Conservation (phyloP, 768 basidiomycete genomes). For the Tremella fuciformis region DNA sequence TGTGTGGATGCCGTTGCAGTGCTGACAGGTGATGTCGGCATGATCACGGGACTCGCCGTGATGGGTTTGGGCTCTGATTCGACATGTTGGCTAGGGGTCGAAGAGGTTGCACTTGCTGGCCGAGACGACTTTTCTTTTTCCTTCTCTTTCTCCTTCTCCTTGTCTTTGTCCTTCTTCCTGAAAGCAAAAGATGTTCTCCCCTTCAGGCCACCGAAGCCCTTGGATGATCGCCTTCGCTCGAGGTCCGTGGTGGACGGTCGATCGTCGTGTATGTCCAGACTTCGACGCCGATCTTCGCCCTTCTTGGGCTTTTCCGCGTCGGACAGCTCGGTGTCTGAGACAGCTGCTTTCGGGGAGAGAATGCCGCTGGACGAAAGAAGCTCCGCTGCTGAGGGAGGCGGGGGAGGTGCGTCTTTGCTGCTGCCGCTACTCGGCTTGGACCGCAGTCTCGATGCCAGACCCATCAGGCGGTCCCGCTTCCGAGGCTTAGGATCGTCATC, state of each 20-base stretch:
- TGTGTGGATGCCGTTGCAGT: no score
- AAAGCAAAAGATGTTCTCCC: slow-evolving; percentile 40
- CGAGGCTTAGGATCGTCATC: slow-evolving; percentile 68
- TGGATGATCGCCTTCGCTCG: slow-evolving; percentile 20
- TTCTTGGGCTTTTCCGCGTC: slow-evolving; percentile 13
- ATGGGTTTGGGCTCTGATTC: not conserved
- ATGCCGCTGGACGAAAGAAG: not conserved
- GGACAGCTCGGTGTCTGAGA: slow-evolving; percentile 36
- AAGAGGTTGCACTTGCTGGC: slow-evolving; percentile 7
- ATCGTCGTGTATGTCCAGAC: slow-evolving; percentile 9
- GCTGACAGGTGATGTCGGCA: not conserved
- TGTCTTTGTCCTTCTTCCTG: slow-evolving; percentile 26
- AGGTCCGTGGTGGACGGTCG: not conserved
- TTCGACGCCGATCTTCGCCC: slow-evolving; percentile 9
- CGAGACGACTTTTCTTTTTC: not conserved
- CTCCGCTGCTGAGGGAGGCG: slow-evolving; percentile 4
- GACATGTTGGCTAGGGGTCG: not conserved
- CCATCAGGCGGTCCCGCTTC: slow-evolving; percentile 74
- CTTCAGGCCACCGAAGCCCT: slow-evolving; percentile 30
- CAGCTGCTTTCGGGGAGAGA: slow-evolving; percentile 16
- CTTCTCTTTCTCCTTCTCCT: no score
- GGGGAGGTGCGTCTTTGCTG: not conserved
- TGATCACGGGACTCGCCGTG: not conserved
- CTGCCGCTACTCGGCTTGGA: slow-evolving; percentile 46
- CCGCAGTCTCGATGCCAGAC: slow-evolving; percentile 66